phyloP scores from a whole-genome alignment of 768 basidiomycete species.

The Amanita muscaria region DNA sequence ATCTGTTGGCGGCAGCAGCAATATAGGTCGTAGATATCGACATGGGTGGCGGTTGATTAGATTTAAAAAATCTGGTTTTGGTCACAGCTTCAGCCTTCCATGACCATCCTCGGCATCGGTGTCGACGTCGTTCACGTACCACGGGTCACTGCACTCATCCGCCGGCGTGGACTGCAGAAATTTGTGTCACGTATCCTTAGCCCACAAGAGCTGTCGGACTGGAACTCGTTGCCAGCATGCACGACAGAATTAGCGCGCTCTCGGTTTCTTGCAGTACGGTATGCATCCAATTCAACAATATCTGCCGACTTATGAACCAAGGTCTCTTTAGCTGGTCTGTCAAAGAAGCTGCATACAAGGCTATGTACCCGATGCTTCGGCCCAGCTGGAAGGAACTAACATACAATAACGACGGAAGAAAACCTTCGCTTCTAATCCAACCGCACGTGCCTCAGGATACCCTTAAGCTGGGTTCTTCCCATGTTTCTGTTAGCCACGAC shows the following conservation, averaged over 20 bases:
- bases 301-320: neutral
- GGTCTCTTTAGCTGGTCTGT: slow-evolving; percentile 55
- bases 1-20: slow-evolving; percentile 40
- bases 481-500: slow-evolving; percentile 77
- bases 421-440: slow-evolving; percentile 36
- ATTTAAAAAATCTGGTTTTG: slow-evolving; percentile 1
- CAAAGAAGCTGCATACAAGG: slow-evolving; percentile 86
- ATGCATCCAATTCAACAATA: slow-evolving; percentile 15
- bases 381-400: slow-evolving; percentile 74
- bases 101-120: slow-evolving; percentile 67
- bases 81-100: slow-evolving; percentile 15
- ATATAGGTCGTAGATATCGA: slow-evolving; percentile 30
- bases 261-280: slow-evolving; percentile 71
- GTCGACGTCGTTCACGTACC: slow-evolving; percentile 66
- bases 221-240: slow-evolving; percentile 20
- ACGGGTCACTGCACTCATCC: slow-evolving; percentile 49
- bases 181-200: slow-evolving; percentile 63
- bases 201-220: slow-evolving; percentile 33
- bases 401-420: slow-evolving; percentile 29
- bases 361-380: slow-evolving; percentile 50
- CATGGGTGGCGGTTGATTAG: slow-evolving; percentile 14
- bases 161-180: slow-evolving; percentile 34
- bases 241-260: slow-evolving; percentile 18
- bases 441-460: slow-evolving; percentile 21
- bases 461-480: slow-evolving; percentile 30